A percentile compares a stretch with the other conserved stretches of the same genome.
Evolutionary conservation across 371 early-diverging fungal genomes (phyloP).

Genomic region (Saksenaea vasiformis): DNA sequence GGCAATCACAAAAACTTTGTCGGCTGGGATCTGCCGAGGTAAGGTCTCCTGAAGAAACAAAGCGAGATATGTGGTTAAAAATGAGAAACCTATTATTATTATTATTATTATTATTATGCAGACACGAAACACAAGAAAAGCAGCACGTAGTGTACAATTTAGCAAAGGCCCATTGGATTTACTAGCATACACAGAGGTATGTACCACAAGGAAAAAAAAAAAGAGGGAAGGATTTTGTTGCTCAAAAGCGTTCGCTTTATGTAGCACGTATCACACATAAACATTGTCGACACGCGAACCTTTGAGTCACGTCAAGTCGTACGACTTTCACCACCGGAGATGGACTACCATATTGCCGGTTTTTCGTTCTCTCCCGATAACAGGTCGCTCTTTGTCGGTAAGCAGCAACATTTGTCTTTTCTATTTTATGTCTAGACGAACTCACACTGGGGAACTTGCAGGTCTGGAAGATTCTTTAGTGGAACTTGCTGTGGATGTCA

Average conservation of each 20-base stretch:
- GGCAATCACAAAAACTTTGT: conserved; percentile 51
- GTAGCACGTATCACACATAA: conserved; percentile 75
- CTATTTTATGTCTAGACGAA: not conserved
- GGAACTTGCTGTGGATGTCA: conserved; percentile 22
- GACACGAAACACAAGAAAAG: conserved; percentile 21
- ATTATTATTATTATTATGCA: not conserved
- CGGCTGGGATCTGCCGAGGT: conserved; percentile 26
- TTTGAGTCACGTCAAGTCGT: conserved; percentile 68
- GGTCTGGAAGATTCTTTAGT: conserved; percentile 24
- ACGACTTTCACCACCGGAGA: conserved; percentile 43
- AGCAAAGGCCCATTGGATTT: conserved; percentile 30
- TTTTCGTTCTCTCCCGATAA: conserved; percentile 27
- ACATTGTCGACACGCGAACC: conserved; percentile 81
- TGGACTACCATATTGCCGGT: conserved; percentile 35
- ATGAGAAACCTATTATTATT: too few species aligned
- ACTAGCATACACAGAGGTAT: conserved; percentile 21
- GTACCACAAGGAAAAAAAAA: not conserved
- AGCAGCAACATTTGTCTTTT: conserved; percentile 1
- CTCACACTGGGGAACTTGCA: not conserved
- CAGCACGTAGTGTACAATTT: conserved; percentile 24
- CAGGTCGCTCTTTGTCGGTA: conserved; percentile 26
- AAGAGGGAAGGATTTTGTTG: not conserved
- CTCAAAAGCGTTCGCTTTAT: not conserved
- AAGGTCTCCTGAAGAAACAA: not conserved
- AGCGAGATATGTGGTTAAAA: too few species aligned